phyloP scores from a whole-genome alignment of 306 rosid genomes.

The Vigna angularis region DNA sequence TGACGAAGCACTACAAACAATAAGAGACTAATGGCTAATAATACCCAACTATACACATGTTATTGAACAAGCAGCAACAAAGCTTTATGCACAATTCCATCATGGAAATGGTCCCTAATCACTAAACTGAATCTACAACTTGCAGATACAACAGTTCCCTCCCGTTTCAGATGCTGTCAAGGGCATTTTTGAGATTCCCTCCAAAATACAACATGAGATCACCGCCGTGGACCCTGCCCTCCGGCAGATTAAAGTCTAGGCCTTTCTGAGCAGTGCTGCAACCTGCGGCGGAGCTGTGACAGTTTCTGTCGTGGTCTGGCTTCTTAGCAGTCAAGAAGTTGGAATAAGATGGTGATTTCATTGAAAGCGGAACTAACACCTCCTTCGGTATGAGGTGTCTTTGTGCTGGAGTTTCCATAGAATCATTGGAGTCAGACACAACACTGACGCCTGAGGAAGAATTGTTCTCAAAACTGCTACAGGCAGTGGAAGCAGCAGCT shows the following conservation, averaged over 20 bases:
- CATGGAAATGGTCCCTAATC: conserved; percentile 45
- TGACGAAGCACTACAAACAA: conserved; percentile 51
- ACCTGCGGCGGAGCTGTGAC: conserved; percentile 38
- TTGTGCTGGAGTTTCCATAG: conserved; percentile 59
- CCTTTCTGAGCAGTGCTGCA: conserved; percentile 47
- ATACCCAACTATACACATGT: conserved; percentile 52
- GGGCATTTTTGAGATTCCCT: conserved; percentile 76
- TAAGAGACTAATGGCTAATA: conserved; percentile 49
- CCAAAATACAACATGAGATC: conserved; percentile 82
- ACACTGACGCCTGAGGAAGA: conserved; percentile 74
- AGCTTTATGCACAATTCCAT: conserved; percentile 64
- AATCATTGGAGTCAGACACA: conserved; percentile 69
- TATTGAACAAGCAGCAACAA: conserved; percentile 50
- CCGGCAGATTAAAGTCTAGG: conserved; percentile 64
- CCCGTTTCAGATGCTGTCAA: conserved; percentile 56
- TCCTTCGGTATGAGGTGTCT: conserved; percentile 76
- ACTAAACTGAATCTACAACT: conserved; percentile 53
- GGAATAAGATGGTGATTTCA: conserved; percentile 66
- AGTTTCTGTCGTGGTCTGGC: conserved; percentile 52
- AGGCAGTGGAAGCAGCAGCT: conserved; percentile 64
- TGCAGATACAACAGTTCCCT: conserved; percentile 20
- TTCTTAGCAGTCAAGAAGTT: conserved; percentile 56
- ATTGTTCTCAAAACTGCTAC: conserved; percentile 68
- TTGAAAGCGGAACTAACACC: conserved; percentile 81
- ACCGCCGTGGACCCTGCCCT: conserved; percentile 92